Evolutionary conservation across 192 early-diverging fungal species (phyloP).

Genomic region (Backusella psychrophila): DNA sequence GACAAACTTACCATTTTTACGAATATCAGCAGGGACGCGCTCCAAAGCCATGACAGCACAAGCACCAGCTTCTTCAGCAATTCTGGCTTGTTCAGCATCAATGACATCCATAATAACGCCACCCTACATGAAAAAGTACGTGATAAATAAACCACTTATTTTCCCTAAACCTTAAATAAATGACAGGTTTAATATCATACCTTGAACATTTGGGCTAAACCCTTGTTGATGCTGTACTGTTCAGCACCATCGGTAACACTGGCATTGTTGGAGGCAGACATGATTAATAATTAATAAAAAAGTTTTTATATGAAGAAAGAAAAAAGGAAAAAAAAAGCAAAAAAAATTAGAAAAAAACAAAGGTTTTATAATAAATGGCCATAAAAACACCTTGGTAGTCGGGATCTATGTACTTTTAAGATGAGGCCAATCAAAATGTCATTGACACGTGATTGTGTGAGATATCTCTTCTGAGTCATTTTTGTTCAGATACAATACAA

Average conservation of each 20-base stretch:
- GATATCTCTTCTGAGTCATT: constrained; percentile 17
- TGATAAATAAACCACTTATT: background rate
- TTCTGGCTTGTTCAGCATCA: constrained; percentile 95
- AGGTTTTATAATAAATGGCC: background rate
- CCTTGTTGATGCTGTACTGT: constrained; percentile 86
- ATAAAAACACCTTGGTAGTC: background rate
- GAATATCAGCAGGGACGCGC: constrained; percentile 98
- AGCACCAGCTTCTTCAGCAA: constrained; percentile 97
- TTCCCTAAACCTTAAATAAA: constrained; percentile 7
- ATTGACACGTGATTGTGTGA: constrained; percentile 21
- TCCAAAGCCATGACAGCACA: constrained; percentile 97
- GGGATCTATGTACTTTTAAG: background rate
- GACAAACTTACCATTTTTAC: constrained; percentile 74
- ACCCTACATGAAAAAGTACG: constrained; percentile 52
- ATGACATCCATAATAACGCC: constrained; percentile 99
- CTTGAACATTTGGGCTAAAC: constrained; percentile 98
- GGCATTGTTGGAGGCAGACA: constrained; percentile 3
- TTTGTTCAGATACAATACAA: background rate
- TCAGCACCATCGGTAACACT: background rate
- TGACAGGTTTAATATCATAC: constrained; percentile 37
- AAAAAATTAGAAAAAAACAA: background rate
- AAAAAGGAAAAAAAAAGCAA: background rate
- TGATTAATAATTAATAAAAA: background rate
- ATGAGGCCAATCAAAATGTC: background rate
- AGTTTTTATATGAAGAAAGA: background rate